phyloP scores from a whole-genome alignment of 2,329 filamentous ascomycete species.

The Penicillium sp. region DNA sequence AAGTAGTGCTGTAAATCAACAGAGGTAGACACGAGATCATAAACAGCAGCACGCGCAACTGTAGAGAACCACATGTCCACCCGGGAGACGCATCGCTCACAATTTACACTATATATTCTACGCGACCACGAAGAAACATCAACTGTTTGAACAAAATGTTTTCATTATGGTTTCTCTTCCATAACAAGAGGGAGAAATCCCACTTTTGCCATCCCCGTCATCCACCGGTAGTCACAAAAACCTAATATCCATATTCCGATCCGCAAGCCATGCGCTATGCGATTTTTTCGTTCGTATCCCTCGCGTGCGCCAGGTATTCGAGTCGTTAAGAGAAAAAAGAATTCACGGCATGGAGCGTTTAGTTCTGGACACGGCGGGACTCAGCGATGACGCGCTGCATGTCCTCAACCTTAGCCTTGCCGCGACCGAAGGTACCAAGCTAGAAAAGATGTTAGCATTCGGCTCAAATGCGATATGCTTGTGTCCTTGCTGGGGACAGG shows the following conservation, averaged over 20 bases:
- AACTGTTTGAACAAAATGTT: slow-evolving; percentile 23
- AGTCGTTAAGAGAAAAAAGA: slow-evolving; percentile 26
- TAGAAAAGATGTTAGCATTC: slow-evolving; percentile 38
- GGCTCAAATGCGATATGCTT: neutral
- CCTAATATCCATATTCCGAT: slow-evolving; percentile 21
- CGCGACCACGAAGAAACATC: slow-evolving; percentile 1
- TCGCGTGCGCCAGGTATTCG: slow-evolving; percentile 24
- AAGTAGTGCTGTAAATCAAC: no score
- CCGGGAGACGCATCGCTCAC: no score
- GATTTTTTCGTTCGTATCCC: slow-evolving; percentile 23
- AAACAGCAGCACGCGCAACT: neutral
- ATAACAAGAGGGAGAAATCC: slow-evolving; percentile 21
- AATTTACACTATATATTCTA: neutral
- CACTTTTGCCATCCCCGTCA: slow-evolving; percentile 28
- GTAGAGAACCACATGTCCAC: no score
- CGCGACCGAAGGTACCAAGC: slow-evolving; percentile 98
- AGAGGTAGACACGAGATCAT: no score
- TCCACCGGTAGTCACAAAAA: slow-evolving; percentile 22
- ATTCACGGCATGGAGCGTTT: slow-evolving; percentile 38
- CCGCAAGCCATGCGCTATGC: slow-evolving; percentile 22
- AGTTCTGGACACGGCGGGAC: slow-evolving; percentile 70
- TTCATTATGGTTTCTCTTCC: slow-evolving; percentile 29
- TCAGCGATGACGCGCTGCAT: slow-evolving; percentile 97
- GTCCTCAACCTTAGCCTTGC: slow-evolving; percentile 99
- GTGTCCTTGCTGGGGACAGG: neutral